Evolutionary conservation across 2,329 filamentous ascomycete species (phyloP), one percentile per base, ranked within the genome.

Genomic region (Phoma sp.): DNA sequence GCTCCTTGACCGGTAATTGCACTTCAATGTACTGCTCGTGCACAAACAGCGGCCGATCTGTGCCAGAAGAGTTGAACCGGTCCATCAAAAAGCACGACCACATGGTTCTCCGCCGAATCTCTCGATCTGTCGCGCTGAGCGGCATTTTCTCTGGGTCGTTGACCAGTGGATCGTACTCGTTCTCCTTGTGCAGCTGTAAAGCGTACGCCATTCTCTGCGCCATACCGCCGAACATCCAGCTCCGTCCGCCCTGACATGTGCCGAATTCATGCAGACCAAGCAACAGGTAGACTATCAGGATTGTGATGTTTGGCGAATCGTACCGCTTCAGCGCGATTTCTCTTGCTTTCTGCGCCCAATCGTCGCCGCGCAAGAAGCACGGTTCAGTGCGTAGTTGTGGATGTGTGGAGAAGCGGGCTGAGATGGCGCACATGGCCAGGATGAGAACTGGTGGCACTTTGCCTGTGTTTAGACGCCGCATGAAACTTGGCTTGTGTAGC

Each of bases 71-170:
- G 76, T 96, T 97, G 80, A 97, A 97, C 0, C 94, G 87, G 73
- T 99, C 95, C 93, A 98, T 97, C 52, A 97, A 76, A 69, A 96
- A 96, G 72, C 94, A 98, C 12, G 93, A 91, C 95, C 95, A 99
- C 94, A 99, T 98, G 2, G 92, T 95, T 52, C 95, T 85, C 63
- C 95, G 82, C 57, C 95, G 85, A 49, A 98, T 97, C 74, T 99
- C 95, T 25, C 92, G 88, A 73, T 98, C 95, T 15, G 93, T 92
- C 64, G 95, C 95, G 71, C 92, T 96, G 47, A 95, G 83, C 59
- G 89, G 85, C 2, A 83, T 82, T 12, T 84, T 81, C 33, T 79
- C 79, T 19, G 83, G 82, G 36, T 84, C 84, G n/a, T 82, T 80
- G n/a, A 83, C 84, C 32, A 85, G 77, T 0, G 91, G 90, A 64